Evolutionary conservation across 2,329 filamentous ascomycete genomes (phyloP).

Genomic region (Penicillium sp.): DNA sequence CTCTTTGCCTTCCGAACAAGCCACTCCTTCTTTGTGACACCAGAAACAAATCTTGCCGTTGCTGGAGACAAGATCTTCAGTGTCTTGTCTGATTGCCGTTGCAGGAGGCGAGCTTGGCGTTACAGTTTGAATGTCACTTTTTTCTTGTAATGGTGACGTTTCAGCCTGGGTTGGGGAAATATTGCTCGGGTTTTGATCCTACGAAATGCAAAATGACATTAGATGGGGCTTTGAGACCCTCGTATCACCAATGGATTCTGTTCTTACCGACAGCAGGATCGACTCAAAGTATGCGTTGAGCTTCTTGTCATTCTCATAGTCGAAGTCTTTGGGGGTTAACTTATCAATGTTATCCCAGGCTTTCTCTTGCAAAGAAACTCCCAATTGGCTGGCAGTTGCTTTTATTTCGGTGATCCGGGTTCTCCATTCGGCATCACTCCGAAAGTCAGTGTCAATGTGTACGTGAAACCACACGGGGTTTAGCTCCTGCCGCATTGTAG

Average conservation of each 20-base stretch:
- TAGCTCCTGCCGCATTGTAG: conserved; percentile 14
- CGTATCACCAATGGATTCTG: neutral
- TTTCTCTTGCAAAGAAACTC: conserved; percentile 5
- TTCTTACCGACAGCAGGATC: neutral
- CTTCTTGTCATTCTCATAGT: neutral
- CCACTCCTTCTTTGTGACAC: conserved; percentile 18
- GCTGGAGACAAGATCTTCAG: conserved; percentile 10
- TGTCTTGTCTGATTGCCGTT: neutral
- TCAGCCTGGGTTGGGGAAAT: neutral
- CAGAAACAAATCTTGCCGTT: conserved; percentile 25
- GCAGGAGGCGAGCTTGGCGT: neutral
- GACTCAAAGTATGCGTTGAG: neutral
- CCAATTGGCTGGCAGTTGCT: conserved; percentile 5
- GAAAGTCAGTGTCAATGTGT: conserved; percentile 20
- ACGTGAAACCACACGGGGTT: conserved; percentile 27
- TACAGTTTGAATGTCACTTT: neutral
- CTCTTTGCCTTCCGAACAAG: too few species aligned
- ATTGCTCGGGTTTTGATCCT: neutral
- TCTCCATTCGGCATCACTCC: conserved; percentile 14
- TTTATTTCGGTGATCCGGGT: conserved; percentile 13
- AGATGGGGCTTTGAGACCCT: neutral
- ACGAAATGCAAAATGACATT: neutral
- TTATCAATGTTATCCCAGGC: neutral
- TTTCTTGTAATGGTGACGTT: neutral
- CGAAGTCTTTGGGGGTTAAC: neutral